Percentiles rank a stretch among this genome's conserved stretches.
Conservation (phyloP, 257 asterid genomes). For the Verbena officinalis region DNA sequence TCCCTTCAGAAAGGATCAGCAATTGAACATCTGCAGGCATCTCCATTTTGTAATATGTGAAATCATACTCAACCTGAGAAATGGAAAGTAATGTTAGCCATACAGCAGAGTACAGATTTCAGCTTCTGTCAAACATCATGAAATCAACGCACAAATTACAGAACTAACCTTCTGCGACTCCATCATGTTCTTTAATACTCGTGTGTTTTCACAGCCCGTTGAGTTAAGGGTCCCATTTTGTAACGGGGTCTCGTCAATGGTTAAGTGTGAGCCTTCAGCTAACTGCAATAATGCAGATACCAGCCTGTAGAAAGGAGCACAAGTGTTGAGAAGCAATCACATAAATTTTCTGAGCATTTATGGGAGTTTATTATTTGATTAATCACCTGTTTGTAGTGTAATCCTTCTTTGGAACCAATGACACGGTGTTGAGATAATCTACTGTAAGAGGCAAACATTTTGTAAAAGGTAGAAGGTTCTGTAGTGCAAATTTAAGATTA, state of each 20-base stretch:
- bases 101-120: not conserved
- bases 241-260: conserved; percentile 73
- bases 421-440: conserved; percentile 67
- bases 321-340: conserved; percentile 6
- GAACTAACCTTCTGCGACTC: conserved; percentile 65
- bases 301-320: conserved; percentile 47
- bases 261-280: conserved; percentile 86
- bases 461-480: conserved; percentile 71
- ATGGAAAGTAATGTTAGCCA: conserved; percentile 7
- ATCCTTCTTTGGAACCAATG: conserved; percentile 83
- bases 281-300: conserved; percentile 72
- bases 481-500: conserved; percentile 52
- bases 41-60: conserved; percentile 87
- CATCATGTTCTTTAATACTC: conserved; percentile 56
- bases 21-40: conserved; percentile 77
- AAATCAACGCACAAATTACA: not conserved
- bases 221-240: conserved; percentile 72
- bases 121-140: not conserved
- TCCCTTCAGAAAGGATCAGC: conserved; percentile 82
- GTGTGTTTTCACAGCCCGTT: conserved; percentile 67
- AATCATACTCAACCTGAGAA: conserved; percentile 82
- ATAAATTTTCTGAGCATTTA: not conserved
- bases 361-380: conserved; percentile 13
- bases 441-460: conserved; percentile 67
- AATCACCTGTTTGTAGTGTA: conserved; percentile 76